phyloP scores from a whole-genome alignment of 2,329 filamentous ascomycete genomes.

The Tolypocladium endophyticum region DNA sequence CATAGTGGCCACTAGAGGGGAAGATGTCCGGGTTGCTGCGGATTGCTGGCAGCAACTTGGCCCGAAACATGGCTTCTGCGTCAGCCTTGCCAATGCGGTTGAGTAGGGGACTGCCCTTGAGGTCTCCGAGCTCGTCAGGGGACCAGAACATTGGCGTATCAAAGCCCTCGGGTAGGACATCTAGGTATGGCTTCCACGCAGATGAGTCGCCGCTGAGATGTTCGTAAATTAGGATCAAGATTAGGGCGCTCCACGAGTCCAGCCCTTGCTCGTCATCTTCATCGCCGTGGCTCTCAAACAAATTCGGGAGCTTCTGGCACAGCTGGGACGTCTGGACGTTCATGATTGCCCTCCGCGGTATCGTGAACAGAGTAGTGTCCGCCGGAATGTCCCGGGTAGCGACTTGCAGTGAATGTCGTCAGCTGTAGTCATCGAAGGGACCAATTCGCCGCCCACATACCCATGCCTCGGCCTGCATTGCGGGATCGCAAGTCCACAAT shows the following conservation, averaged over 20 bases:
- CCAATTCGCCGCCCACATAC: slow-evolving; percentile 21
- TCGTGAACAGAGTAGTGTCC: slow-evolving; percentile 70
- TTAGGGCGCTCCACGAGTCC: slow-evolving; percentile 49
- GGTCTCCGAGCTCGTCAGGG: slow-evolving; percentile 53
- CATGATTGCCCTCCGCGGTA: slow-evolving; percentile 63
- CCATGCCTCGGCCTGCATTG: slow-evolving; percentile 44
- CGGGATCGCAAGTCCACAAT: slow-evolving; percentile 40
- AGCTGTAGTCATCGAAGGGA: background rate
- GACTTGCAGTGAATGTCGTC: slow-evolving; percentile 37
- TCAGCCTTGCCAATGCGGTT: slow-evolving; percentile 64
- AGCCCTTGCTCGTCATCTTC: slow-evolving; percentile 26
- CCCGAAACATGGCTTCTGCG: slow-evolving; percentile 59
- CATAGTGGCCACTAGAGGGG: slow-evolving; percentile 17
- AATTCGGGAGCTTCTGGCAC: slow-evolving; percentile 40
- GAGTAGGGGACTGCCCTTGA: slow-evolving; percentile 69
- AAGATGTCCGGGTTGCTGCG: slow-evolving; percentile 35
- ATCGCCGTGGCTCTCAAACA: slow-evolving; percentile 32
- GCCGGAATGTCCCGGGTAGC: slow-evolving; percentile 58
- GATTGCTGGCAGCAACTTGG: slow-evolving; percentile 40
- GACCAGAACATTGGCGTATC: slow-evolving; percentile 90
- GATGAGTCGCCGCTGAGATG: slow-evolving; percentile 47
- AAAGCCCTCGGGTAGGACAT: slow-evolving; percentile 60
- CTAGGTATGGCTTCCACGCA: slow-evolving; percentile 68
- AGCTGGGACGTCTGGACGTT: slow-evolving; percentile 63
- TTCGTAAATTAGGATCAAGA: slow-evolving; percentile 76